Evolutionary conservation across 345 rosid species (phyloP).

Genomic region (Acer negundo): DNA sequence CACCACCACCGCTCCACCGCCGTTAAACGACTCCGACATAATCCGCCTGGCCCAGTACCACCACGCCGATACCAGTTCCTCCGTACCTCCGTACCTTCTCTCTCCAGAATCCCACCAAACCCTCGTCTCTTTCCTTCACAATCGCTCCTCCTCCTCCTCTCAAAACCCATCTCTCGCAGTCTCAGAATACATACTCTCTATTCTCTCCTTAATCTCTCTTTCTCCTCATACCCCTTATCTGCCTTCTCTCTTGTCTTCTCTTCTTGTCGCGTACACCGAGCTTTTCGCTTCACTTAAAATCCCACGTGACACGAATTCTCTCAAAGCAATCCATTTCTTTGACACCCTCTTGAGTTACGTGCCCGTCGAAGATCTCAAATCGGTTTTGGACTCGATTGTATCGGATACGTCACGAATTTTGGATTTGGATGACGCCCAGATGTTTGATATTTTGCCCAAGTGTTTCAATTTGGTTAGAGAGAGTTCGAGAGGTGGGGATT

Average conservation of each 20-base stretch:
- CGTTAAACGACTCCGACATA: slow-evolving; percentile 54
- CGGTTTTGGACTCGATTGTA: slow-evolving; percentile 44
- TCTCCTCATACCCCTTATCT: slow-evolving; percentile 49
- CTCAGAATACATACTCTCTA: slow-evolving; percentile 58
- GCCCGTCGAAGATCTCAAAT: slow-evolving; percentile 38
- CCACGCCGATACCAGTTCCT: slow-evolving; percentile 33
- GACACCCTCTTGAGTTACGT: slow-evolving; percentile 41
- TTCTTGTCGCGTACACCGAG: slow-evolving; percentile 56
- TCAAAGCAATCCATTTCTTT: slow-evolving; percentile 59
- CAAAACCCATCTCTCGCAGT: slow-evolving; percentile 56
- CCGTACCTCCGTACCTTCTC: slow-evolving; percentile 53
- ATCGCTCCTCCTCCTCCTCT: slow-evolving; percentile 48
- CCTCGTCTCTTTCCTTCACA: slow-evolving; percentile 52
- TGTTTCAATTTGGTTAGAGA: slow-evolving; percentile 48
- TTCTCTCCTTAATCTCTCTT: slow-evolving; percentile 60
- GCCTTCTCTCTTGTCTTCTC: slow-evolving; percentile 59
- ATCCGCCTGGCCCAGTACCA: slow-evolving; percentile 53
- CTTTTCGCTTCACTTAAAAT: slow-evolving; percentile 49
- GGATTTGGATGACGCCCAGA: slow-evolving; percentile 65
- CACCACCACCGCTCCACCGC: slow-evolving; percentile 28
- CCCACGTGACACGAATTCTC: slow-evolving; percentile 64
- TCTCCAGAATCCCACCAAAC: slow-evolving; percentile 48
- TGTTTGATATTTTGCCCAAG: slow-evolving; percentile 70
- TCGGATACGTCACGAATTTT: slow-evolving; percentile 23
- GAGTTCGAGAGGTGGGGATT: slow-evolving; percentile 41